A percentile compares a stretch with the other conserved stretches of the same genome.
These are phyloP conservation scores for Arthrobotrys conoides DNA, from an alignment of 2,329 filamentous ascomycete genomes.

Conservation along the genomic window DNA sequence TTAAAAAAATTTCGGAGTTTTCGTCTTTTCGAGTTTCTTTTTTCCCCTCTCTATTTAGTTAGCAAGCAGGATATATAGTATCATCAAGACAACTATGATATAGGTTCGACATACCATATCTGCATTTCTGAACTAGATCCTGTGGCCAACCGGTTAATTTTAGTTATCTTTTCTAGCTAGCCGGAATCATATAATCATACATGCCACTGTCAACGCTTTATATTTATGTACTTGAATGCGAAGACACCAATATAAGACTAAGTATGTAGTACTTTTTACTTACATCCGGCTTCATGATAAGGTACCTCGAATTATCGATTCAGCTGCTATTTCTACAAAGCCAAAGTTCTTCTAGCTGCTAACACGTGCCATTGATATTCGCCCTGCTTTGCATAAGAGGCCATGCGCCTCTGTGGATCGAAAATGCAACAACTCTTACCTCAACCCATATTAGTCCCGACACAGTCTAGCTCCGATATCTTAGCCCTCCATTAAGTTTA, in stretches of 20 bases:
- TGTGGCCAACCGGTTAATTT: not conserved
- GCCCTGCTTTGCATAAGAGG: not conserved
- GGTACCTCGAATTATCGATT: not conserved
- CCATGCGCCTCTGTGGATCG: not conserved
- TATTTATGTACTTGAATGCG: too few relatives aligned
- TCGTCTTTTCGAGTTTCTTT: not conserved
- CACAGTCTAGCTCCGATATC: slow-evolving; percentile 1
- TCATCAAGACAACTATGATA: too few relatives aligned
- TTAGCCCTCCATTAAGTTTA: not conserved
- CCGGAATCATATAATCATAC: too few relatives aligned
- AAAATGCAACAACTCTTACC: slow-evolving; percentile 13
- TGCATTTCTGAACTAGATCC: too few relatives aligned
- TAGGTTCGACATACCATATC: too few relatives aligned
- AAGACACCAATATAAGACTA: too few relatives aligned
- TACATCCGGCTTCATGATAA: not conserved
- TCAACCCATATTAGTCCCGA: slow-evolving; percentile 5
- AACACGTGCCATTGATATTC: slow-evolving; percentile 5
- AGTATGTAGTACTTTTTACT: too few relatives aligned
- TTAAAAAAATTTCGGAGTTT: not conserved
- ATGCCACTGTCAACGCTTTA: too few relatives aligned
- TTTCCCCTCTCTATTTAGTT: not conserved
- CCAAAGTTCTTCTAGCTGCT: slow-evolving; percentile 2
- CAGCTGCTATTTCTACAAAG: not conserved
- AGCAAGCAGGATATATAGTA: too few relatives aligned
- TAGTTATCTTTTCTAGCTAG: too few relatives aligned